phyloP scores from a whole-genome alignment of 257 asterid genomes.

The Cinchona pubescens region DNA sequence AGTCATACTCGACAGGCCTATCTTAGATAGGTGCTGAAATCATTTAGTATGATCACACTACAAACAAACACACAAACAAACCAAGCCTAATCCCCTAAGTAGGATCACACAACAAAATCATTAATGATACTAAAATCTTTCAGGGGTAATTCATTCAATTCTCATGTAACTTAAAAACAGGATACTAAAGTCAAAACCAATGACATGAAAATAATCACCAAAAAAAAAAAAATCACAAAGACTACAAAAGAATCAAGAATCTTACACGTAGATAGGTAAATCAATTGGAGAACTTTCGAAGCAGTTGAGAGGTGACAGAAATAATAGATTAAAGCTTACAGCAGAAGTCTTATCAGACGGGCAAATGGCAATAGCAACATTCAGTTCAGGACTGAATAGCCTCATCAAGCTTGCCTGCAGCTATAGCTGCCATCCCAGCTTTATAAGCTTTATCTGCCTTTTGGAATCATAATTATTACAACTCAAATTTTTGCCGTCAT shows the following conservation, averaged over 20 bases:
- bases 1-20: not conserved
- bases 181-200: not conserved
- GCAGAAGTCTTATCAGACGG: slow-evolving; percentile 55
- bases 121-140: too few species aligned
- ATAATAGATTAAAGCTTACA: slow-evolving; percentile 55
- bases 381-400: slow-evolving; percentile 44
- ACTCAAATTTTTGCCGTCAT: slow-evolving; percentile 12
- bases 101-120: too few species aligned
- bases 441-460: slow-evolving; percentile 58
- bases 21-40: not conserved
- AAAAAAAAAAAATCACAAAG: too few species aligned
- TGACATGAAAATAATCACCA: not conserved
- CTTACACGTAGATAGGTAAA: not conserved
- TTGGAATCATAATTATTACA: slow-evolving; percentile 36
- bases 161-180: not conserved
- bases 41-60: not conserved
- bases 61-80: too few species aligned
- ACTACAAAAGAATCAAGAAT: not conserved
- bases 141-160: not conserved
- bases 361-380: slow-evolving; percentile 54
- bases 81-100: too few species aligned
- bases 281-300: slow-evolving; percentile 33
- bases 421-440: slow-evolving; percentile 53
- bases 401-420: slow-evolving; percentile 47
- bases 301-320: slow-evolving; percentile 39